A percentile compares a stretch with the other conserved stretches of the same genome.
phyloP scores from a whole-genome alignment of 805 yeast genomes.

The Osmozyma mogii region DNA sequence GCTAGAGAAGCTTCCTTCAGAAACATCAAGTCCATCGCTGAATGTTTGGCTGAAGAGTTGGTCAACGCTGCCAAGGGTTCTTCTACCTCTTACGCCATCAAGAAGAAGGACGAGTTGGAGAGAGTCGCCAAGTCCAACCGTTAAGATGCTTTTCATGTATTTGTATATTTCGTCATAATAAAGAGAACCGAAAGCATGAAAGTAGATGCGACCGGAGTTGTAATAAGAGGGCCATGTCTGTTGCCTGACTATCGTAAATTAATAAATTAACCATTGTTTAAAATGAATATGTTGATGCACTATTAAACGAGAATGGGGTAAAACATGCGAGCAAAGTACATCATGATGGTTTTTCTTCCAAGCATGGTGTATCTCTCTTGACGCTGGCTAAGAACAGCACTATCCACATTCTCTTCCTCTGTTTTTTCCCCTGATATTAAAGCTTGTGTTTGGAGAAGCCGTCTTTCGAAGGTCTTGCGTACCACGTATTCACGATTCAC shows the following conservation, averaged over 20 bases:
- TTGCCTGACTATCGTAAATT: no score
- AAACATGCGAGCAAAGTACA: not conserved
- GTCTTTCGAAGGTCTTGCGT: not conserved
- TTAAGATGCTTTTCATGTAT: constrained; percentile 45
- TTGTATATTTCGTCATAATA: no score
- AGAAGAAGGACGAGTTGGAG: constrained; percentile 99
- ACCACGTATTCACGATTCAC: not conserved
- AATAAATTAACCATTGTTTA: no score
- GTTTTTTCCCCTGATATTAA: not conserved
- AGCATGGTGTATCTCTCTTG: not conserved
- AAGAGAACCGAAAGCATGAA: no score
- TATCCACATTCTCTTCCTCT: not conserved
- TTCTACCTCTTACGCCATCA: constrained; percentile 99
- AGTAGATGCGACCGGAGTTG: no score
- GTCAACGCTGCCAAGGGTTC: constrained; percentile 99
- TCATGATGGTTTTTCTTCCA: not conserved
- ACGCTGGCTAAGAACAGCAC: not conserved
- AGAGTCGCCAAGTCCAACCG: constrained; percentile 99
- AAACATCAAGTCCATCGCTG: constrained; percentile 99
- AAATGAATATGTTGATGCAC: no score
- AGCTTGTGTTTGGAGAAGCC: not conserved
- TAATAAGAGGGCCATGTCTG: no score
- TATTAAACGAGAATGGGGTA: not conserved
- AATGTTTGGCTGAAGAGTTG: constrained; percentile 99
- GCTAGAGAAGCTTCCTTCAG: constrained; percentile 99